Percentiles rank a stretch among this genome's conserved stretches.
Evolutionary conservation across 257 asterid genomes (phyloP).

Genomic region (Solanum neorickii): DNA sequence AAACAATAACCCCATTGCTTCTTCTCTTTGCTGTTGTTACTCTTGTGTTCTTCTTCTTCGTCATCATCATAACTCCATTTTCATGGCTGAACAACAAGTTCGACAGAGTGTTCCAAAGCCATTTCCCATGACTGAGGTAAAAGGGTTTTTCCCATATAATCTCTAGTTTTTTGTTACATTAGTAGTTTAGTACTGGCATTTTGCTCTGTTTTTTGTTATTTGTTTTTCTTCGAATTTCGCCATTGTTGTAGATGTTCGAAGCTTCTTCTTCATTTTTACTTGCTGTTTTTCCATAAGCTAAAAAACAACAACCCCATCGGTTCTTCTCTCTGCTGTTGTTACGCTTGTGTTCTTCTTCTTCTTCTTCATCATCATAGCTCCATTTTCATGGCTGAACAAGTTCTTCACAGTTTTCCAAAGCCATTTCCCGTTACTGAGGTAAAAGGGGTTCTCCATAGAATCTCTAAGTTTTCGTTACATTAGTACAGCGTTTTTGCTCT

Average conservation of each 20-base stretch:
- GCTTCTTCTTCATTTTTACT: not conserved
- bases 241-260: not conserved
- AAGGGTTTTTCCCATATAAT: not conserved
- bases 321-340: not conserved
- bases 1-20: too few species aligned
- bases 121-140: not conserved
- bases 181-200: not conserved
- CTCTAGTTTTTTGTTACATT: too few species aligned
- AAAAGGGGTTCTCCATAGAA: not conserved
- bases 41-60: not conserved
- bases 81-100: not conserved
- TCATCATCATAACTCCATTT: not conserved
- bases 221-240: not conserved
- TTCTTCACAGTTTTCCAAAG: not conserved
- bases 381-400: not conserved
- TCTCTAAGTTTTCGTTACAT: not conserved
- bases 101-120: not conserved
- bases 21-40: not conserved
- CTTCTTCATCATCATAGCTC: not conserved
- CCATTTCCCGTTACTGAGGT: not conserved
- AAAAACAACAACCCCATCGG: not conserved
- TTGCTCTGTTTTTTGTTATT: not conserved
- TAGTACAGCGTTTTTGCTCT: not conserved
- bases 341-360: not conserved
- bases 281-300: not conserved